Percentiles rank a stretch among this genome's conserved stretches.
Conservation (phyloP, 495 filamentous ascomycete genomes). For the Antarctomyces pellizariae region DNA sequence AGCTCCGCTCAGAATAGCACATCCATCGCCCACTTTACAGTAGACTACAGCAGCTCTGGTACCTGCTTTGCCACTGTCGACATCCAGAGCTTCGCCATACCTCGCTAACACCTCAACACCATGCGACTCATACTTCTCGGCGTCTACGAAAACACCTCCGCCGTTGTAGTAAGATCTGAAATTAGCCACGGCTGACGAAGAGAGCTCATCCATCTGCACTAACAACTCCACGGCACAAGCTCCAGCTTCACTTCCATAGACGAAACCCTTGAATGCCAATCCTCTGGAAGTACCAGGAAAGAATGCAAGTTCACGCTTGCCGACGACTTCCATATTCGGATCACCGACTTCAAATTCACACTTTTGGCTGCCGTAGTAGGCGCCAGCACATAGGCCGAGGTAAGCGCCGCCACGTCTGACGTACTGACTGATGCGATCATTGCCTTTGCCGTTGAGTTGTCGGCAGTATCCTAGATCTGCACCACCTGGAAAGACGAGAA, state of each 20-base stretch:
- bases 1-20: conserved; percentile 59
- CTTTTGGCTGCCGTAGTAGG: conserved; percentile 58
- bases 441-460: conserved; percentile 69
- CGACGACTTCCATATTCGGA: conserved; percentile 60
- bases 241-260: conserved; percentile 74
- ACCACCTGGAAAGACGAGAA: conserved; percentile 86
- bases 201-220: conserved; percentile 37
- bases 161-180: conserved; percentile 85
- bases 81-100: conserved; percentile 52
- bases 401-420: conserved; percentile 70
- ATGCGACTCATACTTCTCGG: conserved; percentile 29
- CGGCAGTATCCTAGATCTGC: conserved; percentile 84
- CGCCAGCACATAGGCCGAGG: conserved; percentile 83
- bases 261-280: conserved; percentile 71
- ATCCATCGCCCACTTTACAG: conserved; percentile 68
- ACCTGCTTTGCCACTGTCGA: conserved; percentile 41
- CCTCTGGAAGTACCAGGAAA: conserved; percentile 74
- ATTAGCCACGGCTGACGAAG: conserved; percentile 19
- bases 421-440: conserved; percentile 59
- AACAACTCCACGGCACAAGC: conserved; percentile 47
- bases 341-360: conserved; percentile 89
- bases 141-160: conserved; percentile 83
- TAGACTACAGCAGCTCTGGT: conserved; percentile 58
- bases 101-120: conserved; percentile 65
- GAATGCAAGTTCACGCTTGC: conserved; percentile 66